Conservation (phyloP, 106 monocot species). For the Iris macrosiphon region DNA sequence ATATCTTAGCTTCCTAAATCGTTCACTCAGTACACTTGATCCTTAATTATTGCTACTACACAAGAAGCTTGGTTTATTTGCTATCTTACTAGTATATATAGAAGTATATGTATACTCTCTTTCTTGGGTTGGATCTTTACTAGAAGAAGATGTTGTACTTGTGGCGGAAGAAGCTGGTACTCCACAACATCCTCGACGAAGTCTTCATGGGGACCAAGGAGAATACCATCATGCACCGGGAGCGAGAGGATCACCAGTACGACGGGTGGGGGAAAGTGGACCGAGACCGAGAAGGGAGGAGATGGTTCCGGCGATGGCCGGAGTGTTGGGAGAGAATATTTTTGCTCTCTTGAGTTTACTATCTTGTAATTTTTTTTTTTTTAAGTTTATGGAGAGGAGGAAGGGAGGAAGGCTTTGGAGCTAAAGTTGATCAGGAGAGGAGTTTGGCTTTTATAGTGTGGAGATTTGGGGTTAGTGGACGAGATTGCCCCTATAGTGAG, state of each 20-base stretch:
- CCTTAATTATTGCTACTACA: neutral
- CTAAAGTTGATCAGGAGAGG: conserved; percentile 11
- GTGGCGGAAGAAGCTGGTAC: conserved; percentile 88
- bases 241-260: conserved; percentile 25
- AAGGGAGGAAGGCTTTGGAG: neutral
- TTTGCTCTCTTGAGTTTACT: too few species aligned
- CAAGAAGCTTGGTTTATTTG: too few species aligned
- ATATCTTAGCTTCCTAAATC: too few species aligned
- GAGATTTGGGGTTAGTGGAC: neutral
- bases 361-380: neutral
- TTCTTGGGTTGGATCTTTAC: neutral
- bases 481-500: conserved; percentile 2
- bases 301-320: too few species aligned
- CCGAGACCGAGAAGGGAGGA: neutral
- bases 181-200: conserved; percentile 74
- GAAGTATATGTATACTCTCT: neutral
- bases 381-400: neutral
- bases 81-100: neutral
- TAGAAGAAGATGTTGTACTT: conserved; percentile 35
- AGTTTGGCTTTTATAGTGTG: conserved; percentile 10
- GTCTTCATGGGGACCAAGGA: conserved; percentile 79
- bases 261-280: neutral
- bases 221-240: conserved; percentile 70
- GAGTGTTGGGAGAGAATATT: neutral
- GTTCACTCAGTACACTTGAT: neutral